Conservation (phyloP, 164 flowering plant genomes). For the Cinnamomum chago region DNA sequence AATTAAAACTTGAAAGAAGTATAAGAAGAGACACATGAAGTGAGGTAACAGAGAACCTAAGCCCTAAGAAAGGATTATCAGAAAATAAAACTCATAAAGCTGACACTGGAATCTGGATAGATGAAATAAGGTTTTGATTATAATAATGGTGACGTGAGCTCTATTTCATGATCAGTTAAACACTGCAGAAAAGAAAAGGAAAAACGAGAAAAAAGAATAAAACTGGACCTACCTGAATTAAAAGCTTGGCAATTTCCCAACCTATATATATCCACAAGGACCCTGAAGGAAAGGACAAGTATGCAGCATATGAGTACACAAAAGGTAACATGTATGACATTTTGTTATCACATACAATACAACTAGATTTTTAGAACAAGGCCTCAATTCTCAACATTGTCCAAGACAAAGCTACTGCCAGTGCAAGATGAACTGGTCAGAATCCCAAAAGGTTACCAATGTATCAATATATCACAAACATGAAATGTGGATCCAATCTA, state of each 20-base stretch:
- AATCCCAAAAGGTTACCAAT: too few species aligned
- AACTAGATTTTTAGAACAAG: background rate
- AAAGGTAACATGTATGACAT: background rate
- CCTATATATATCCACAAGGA: constrained; percentile 77
- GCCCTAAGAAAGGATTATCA: background rate
- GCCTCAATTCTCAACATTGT: too few species aligned
- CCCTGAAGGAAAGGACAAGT: constrained; percentile 38
- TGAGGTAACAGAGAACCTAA: too few species aligned
- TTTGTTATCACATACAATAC: background rate
- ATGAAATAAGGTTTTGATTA: background rate
- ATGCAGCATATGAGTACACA: constrained; percentile 1
- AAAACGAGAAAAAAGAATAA: background rate
- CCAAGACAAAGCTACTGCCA: too few species aligned
- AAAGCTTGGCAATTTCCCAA: constrained; percentile 71
- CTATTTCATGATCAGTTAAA: background rate
- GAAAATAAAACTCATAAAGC: background rate
- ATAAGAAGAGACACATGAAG: too few species aligned
- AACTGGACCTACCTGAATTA: constrained; percentile 54
- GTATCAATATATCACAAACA: too few species aligned
- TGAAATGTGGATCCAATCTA: too few species aligned
- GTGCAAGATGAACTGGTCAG: too few species aligned
- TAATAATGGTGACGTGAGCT: background rate
- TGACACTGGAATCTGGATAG: background rate
- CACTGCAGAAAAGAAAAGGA: background rate
- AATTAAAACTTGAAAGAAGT: too few species aligned